Evolutionary conservation across 108 stramenopile species (phyloP), one percentile per base, ranked within the genome.

Genomic region (Fistulifera solaris): DNA sequence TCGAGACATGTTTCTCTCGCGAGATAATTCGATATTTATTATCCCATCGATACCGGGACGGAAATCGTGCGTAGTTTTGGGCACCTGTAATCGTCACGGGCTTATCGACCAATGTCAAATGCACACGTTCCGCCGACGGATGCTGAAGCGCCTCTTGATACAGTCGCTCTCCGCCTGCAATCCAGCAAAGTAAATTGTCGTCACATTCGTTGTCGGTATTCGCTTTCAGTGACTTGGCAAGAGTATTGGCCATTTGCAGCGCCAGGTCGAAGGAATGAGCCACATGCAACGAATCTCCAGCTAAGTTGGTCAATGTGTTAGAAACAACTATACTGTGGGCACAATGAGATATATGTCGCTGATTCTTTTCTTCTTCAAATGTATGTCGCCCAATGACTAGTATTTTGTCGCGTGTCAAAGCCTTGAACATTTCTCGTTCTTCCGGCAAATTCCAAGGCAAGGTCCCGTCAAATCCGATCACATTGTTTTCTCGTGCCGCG

Each of bases 101-200:
- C 14, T 35, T 48, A 12, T 59, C 48, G 14, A 83, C 63, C 24
- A 62, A 52, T 6, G 79, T 80, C 27, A 91, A 54, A 61, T 81
- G 77, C 24, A 91, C 58, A 44, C 76, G 69, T 12, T 16, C 22
- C 0, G 71, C 65, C 26, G 59, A 57, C 1, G 49, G 38, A 63
- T 87, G 81, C 26, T 58, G 40, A 49, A 91, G 58, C 0, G 85
- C 83, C 52, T 87, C 83, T 38, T 61, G 62, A 40, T 78, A 91
- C 10, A 87, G 44, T 14, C 48, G 40, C 72, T 85, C 81, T 2
- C 89, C 89, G 15, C 89, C 89, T 43, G 59, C 80, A 15, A 91
- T 68, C 89, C 89, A 91, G 49, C 83, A 87, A 40, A 64, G 54
- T n/a, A 75, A 66, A 41, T 54, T 47, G 21, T 49, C 51, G 35